A percentile compares a stretch with the other conserved stretches of the same genome.
These are phyloP conservation scores for Ustilago xerochloae DNA, from an alignment of 1,284 basidiomycete species.

Conservation along the genomic window DNA sequence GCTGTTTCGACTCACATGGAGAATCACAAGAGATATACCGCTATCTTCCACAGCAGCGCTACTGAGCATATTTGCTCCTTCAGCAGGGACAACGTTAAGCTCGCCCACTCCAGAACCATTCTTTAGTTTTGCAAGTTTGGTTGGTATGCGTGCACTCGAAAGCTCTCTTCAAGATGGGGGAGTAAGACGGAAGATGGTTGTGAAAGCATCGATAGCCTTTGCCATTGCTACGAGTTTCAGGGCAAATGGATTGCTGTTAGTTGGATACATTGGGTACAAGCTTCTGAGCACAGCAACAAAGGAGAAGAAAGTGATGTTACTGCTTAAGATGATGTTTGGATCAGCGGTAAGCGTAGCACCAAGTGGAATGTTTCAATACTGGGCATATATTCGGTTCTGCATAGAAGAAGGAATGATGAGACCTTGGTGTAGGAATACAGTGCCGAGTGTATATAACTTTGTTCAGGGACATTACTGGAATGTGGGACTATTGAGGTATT, in stretches of 20 bases:
- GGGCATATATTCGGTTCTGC: slow-evolving; percentile 79
- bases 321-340: background rate
- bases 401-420: slow-evolving; percentile 35
- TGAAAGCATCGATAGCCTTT: slow-evolving; percentile 76
- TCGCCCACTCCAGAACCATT: slow-evolving; percentile 85
- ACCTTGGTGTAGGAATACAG: slow-evolving; percentile 76
- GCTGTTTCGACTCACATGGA: slow-evolving; percentile 72
- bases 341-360: slow-evolving; percentile 70
- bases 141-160: slow-evolving; percentile 35
- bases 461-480: slow-evolving; percentile 88
- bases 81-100: slow-evolving; percentile 77
- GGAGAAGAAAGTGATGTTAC: background rate
- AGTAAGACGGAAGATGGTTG: slow-evolving; percentile 70
- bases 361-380: slow-evolving; percentile 78
- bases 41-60: slow-evolving; percentile 76
- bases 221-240: slow-evolving; percentile 78
- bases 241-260: slow-evolving; percentile 82
- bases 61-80: slow-evolving; percentile 82
- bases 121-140: slow-evolving; percentile 75
- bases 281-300: slow-evolving; percentile 14
- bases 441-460: slow-evolving; percentile 83
- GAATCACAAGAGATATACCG: slow-evolving; percentile 68
- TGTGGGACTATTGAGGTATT: slow-evolving; percentile 85
- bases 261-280: slow-evolving; percentile 73
- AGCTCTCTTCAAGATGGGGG: background rate